Base-by-base conservation (phyloP, 2,329 filamentous ascomycete species). In the Neofusicoccum kwambonambiense region DNA sequence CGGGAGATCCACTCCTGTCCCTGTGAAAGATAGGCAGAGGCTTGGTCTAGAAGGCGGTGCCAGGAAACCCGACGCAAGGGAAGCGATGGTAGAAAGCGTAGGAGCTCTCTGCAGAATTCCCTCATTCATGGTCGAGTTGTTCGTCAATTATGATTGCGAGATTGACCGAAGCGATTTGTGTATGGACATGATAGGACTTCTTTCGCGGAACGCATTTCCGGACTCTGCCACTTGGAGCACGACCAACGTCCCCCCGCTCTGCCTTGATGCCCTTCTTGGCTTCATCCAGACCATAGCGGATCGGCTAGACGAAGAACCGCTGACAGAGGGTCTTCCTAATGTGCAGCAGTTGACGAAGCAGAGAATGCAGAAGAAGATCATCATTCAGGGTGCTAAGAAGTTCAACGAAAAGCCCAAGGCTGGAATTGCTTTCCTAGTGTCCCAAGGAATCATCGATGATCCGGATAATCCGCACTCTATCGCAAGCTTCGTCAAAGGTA, bases 151-250 rank as follows among this genome's bases (percentile, higher is more conserved):
- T 74, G 95, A 99, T 77, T 99, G 94, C 73, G 93, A 98, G 73
- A 89, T 92, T 61, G 92, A 99, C 74, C 87, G 93, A 57, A 89
- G 89, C 60, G 95, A 99, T 79, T 81, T 99, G 4, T 99, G 95
- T 73, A 91, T 97, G 80, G 96, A 99, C 73, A 90, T 98, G 86
- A 88, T 99, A 66, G 94, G 95, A 0, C 84, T 99, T 39, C 82
- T 99, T 15, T 94, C 95, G 19, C 87, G 95, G 65, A 99, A 97
- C 75, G 95, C 95, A 2, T 90, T 99, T 69, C 96, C 95, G 0
- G 95, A 99, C 76, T 97, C 95, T 8, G 95, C 94, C 5, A 97
- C 93, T 5, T 99, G 95, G 95, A 99, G 96, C 76, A 99, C 95
- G 11, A 97, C 94, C 4, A 99, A 96, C 74, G 96, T 99, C 1